Conservation (phyloP, 2,329 filamentous ascomycete species). For the Diatrype stigma region DNA sequence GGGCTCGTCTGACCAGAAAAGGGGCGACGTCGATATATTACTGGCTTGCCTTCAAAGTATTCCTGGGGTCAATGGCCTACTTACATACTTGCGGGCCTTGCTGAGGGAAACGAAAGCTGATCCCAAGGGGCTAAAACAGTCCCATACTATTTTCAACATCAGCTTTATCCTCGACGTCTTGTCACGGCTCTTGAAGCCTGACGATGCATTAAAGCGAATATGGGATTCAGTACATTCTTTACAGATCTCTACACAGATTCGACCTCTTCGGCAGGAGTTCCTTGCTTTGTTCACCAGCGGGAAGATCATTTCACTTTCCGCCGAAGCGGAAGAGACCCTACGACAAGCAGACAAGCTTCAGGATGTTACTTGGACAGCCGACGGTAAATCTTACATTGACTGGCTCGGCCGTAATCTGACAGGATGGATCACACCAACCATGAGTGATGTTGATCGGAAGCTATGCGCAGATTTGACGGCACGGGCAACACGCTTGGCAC, state of each 20-base stretch:
- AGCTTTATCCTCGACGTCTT: conserved; percentile 41
- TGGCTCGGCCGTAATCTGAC: conserved; percentile 70
- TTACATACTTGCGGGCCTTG: conserved; percentile 63
- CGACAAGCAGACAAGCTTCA: conserved; percentile 30
- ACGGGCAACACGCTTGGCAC: conserved; percentile 66
- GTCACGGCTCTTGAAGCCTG: conserved; percentile 34
- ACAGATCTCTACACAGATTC: conserved; percentile 18
- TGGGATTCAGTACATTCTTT: conserved; percentile 17
- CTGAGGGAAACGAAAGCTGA: conserved; percentile 46
- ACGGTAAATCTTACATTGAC: conserved; percentile 58
- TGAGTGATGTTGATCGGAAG: conserved; percentile 33
- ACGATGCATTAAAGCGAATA: conserved; percentile 22
- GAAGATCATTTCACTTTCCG: conserved; percentile 44
- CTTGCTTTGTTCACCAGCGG: conserved; percentile 44
- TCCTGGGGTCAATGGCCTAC: conserved; percentile 71
- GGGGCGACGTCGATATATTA: conserved; percentile 46
- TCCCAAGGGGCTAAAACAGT: conserved; percentile 32
- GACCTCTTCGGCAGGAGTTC: conserved; percentile 40
- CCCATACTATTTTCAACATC: conserved; percentile 41
- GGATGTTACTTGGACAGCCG: conserved; percentile 54
- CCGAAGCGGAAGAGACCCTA: conserved; percentile 51
- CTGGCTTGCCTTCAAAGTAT: conserved; percentile 66
- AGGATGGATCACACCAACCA: conserved; percentile 33
- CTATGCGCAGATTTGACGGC: conserved; percentile 46
- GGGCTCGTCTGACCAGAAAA: conserved; percentile 24